phyloP scores from a whole-genome alignment of 2,329 filamentous ascomycete genomes.

The Fusarium pseudograminearum region DNA sequence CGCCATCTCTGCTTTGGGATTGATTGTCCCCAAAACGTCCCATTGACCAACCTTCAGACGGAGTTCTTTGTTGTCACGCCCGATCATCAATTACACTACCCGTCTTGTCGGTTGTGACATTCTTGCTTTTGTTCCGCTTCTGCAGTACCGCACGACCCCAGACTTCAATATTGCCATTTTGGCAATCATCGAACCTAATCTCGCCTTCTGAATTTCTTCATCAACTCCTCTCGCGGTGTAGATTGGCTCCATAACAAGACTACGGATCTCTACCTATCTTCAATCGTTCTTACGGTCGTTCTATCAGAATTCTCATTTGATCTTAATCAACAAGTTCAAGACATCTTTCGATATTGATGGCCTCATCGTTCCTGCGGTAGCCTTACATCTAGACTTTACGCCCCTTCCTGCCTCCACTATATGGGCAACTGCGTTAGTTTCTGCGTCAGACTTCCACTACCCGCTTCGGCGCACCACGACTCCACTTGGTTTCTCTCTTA shows the following conservation, averaged over 20 bases:
- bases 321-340: constrained; percentile 10
- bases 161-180: constrained; percentile 17
- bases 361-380: constrained; percentile 35
- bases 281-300: constrained; percentile 24
- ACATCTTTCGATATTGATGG: constrained; percentile 26
- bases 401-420: constrained; percentile 41
- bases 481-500: constrained; percentile 35
- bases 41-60: constrained; percentile 28
- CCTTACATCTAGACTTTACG: constrained; percentile 45
- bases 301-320: constrained; percentile 6
- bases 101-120: constrained; percentile 18
- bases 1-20: constrained; percentile 44
- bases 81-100: constrained; percentile 33
- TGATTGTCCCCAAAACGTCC: constrained; percentile 34
- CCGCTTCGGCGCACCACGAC: constrained; percentile 35
- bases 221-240: constrained; percentile 12
- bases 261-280: constrained; percentile 28
- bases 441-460: constrained; percentile 35
- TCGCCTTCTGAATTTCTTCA: constrained; percentile 2
- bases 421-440: constrained; percentile 39
- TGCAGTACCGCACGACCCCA: constrained; percentile 11
- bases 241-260: constrained; percentile 37
- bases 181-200: constrained; percentile 24
- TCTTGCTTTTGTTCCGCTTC: constrained; percentile 22
- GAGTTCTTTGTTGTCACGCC: constrained; percentile 17